Conservation (phyloP, 768 basidiomycete species). For the Trametes sanguinea region DNA sequence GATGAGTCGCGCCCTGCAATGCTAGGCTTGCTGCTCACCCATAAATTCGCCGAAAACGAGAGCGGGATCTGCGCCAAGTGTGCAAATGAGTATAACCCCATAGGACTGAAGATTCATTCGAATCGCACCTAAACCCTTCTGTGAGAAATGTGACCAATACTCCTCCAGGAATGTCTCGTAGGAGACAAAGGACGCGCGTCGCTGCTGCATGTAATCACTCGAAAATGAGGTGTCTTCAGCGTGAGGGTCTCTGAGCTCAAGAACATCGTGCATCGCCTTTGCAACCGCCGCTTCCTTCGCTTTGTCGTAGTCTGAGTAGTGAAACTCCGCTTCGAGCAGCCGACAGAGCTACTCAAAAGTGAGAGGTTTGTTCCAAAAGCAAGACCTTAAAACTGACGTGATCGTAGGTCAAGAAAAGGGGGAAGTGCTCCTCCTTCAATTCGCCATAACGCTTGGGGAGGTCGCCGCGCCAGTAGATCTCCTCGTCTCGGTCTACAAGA, state of each 20-base stretch:
- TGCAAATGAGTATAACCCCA: not conserved
- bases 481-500: conserved; percentile 45
- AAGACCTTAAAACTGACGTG: conserved; percentile 39
- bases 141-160: conserved; percentile 65
- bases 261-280: not conserved
- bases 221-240: not conserved
- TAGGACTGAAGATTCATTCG: no score
- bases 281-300: not conserved
- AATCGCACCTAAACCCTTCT: conserved; percentile 54
- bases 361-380: not conserved
- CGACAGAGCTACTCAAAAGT: conserved; percentile 42
- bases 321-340: conserved; percentile 51
- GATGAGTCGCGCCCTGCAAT: not conserved
- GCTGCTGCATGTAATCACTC: conserved; percentile 30
- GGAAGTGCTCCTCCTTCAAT: conserved; percentile 62
- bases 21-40: conserved; percentile 40
- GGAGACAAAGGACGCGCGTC: conserved; percentile 36
- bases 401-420: conserved; percentile 69
- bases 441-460: conserved; percentile 57
- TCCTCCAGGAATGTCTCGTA: conserved; percentile 48
- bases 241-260: not conserved
- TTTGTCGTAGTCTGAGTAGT: not conserved
- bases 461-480: conserved; percentile 39
- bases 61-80: conserved; percentile 48
- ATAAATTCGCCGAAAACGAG: conserved; percentile 68